Percentiles rank a stretch among this genome's conserved stretches.
These are phyloP conservation scores for Lagenidium giganteum DNA, from an alignment of 352 stramenopile genomes.

Conservation along the genomic window DNA sequence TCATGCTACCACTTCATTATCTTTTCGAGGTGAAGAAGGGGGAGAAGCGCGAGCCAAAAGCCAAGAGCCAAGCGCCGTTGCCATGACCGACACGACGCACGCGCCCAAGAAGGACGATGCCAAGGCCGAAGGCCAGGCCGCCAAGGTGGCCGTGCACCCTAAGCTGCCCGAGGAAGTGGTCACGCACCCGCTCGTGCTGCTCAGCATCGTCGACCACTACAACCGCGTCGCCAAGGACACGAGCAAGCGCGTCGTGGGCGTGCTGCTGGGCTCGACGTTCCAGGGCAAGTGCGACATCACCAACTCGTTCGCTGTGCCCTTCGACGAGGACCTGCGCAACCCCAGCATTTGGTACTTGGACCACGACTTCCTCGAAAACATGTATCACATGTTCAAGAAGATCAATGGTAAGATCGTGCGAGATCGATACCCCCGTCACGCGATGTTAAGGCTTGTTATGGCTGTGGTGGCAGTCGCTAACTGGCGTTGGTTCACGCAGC, in stretches of 20 bases:
- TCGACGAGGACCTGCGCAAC: conserved; percentile 98
- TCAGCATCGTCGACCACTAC: conserved; percentile 99
- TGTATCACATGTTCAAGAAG: conserved; percentile 96
- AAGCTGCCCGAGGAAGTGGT: conserved; percentile 91
- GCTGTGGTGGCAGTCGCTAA: not conserved
- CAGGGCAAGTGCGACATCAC: conserved; percentile 94
- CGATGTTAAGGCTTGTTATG: not conserved
- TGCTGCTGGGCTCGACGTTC: conserved; percentile 94
- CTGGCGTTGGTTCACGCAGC: conserved; percentile 30
- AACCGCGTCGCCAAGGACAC: conserved; percentile 98
- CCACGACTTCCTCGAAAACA: conserved; percentile 99
- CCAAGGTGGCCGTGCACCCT: conserved; percentile 14
- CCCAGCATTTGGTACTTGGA: conserved; percentile 98
- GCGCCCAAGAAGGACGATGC: not conserved
- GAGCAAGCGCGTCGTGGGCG: conserved; percentile 97
- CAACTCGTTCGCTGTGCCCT: conserved; percentile 95
- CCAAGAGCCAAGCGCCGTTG: conserved; percentile 13
- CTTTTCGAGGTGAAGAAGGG: conserved; percentile 10
- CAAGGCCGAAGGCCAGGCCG: not conserved
- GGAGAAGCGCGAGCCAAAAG: conserved; percentile 5
- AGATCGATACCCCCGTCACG: not conserved
- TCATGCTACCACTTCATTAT: conserved; percentile 20
- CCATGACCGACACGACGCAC: conserved; percentile 9
- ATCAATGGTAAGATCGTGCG: conserved; percentile 86
- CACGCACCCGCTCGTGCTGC: conserved; percentile 98